phyloP scores from a whole-genome alignment of 1,284 basidiomycete species.

The Microbotryum intermedium region DNA sequence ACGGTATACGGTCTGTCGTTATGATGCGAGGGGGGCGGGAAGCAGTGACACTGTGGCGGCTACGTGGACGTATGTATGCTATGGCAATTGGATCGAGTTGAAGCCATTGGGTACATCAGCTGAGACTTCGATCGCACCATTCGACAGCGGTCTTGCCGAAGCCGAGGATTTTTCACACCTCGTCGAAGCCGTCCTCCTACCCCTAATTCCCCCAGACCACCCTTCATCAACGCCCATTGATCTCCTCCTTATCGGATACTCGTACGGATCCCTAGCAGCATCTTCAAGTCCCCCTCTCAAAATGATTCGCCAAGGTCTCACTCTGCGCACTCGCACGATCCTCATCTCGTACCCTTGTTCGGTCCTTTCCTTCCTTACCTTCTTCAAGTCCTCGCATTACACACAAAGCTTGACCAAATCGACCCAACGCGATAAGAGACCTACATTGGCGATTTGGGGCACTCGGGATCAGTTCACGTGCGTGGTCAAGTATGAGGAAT shows the following conservation, averaged over 20 bases:
- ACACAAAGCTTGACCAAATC: slow-evolving; percentile 47
- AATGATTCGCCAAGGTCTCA: background rate
- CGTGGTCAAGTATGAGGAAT: slow-evolving; percentile 48
- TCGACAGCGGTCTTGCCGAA: slow-evolving; percentile 53
- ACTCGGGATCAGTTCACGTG: slow-evolving; percentile 64
- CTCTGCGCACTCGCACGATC: slow-evolving; percentile 53
- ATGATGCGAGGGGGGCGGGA: slow-evolving; percentile 67
- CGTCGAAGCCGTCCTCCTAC: slow-evolving; percentile 50
- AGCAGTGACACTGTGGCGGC: slow-evolving; percentile 54
- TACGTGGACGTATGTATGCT: slow-evolving; percentile 44
- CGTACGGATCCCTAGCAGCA: slow-evolving; percentile 62
- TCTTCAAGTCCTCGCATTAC: slow-evolving; percentile 55
- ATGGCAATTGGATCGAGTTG: background rate
- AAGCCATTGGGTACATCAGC: no score
- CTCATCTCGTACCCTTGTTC: slow-evolving; percentile 68
- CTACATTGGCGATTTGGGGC: slow-evolving; percentile 57
- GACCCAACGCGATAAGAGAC: slow-evolving; percentile 38
- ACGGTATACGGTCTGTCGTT: slow-evolving; percentile 55
- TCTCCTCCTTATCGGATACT: slow-evolving; percentile 42
- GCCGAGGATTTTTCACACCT: slow-evolving; percentile 56
- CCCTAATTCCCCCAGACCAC: slow-evolving; percentile 40
- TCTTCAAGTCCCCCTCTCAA: slow-evolving; percentile 51
- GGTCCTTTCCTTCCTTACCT: slow-evolving; percentile 53
- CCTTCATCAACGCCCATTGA: slow-evolving; percentile 34
- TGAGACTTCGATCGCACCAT: background rate